Base-by-base conservation (phyloP, 2,329 filamentous ascomycete species). In the Dendrostoma leiphaemia region DNA sequence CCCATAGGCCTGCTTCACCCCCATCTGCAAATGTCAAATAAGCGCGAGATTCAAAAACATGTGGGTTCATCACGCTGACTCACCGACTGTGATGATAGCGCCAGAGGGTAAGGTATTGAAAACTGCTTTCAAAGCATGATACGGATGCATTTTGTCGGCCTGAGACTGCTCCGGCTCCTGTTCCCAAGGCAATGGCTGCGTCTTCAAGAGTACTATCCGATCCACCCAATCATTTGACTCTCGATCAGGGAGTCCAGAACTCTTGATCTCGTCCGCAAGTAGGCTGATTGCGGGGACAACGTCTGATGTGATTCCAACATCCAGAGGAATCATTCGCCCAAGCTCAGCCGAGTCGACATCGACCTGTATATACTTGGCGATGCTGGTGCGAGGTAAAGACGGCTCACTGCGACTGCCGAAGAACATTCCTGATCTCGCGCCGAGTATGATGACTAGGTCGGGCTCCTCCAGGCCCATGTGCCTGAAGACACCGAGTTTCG, bases 1-100 rank as follows among this genome's bases (percentile, higher is more conserved):
- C 63, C 66, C 70, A 74, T 21, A 64, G 63, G 4, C 69, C 68
- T 1, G 63, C 61, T 56, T 76, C 71, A 44, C 74, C 74, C 26
- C 69, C 70, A 44, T 75, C 74, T 28, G 62, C 4, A 19, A 19
- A n/a, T n/a, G n/a, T n/a, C n/a, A n/a, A n/a, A n/a, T 17, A 23
- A 7, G 15, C 24, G 31, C 13, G 6, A 29, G 35, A 4, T 48
- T 29, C 7, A 31, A 41, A n/a, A 7, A 5, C 6, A 15, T 38
- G 4, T 38, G 35, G 28, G 13, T 15, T 40, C 15, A 29, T 17
- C 3, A 12, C 10, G 9, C 32, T 35, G 5, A 35, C 49, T 51
- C 35, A 46, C 49, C 49, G 21, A 51, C 37, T 17, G 49, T 45
- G 1, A 51, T n/a, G 51, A 77, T 73, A 4, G 61, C 60, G 19